phyloP scores from a whole-genome alignment of 2,329 filamentous ascomycete genomes.

The Diaporthe batatas region DNA sequence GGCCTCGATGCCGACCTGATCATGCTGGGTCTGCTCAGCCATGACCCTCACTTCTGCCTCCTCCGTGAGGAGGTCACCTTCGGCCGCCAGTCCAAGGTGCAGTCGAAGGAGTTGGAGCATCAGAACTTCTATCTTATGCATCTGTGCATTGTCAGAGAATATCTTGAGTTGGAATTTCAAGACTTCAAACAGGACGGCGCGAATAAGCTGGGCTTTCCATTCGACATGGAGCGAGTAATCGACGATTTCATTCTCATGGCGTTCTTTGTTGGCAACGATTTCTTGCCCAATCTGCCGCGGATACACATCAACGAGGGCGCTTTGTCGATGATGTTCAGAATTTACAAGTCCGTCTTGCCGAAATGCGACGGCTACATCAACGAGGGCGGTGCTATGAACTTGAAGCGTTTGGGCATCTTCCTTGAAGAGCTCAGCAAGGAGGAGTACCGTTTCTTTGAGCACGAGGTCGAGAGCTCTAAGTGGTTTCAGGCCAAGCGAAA shows the following conservation, averaged over 20 bases:
- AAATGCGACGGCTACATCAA: slow-evolving; percentile 95
- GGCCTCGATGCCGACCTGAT: slow-evolving; percentile 97
- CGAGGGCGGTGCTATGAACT: slow-evolving; percentile 91
- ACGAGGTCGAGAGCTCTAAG: slow-evolving; percentile 86
- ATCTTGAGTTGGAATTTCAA: slow-evolving; percentile 96
- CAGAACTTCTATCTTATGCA: slow-evolving; percentile 99
- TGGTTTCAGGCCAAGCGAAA: slow-evolving; percentile 93
- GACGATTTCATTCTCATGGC: slow-evolving; percentile 99
- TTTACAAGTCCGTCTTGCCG: slow-evolving; percentile 92
- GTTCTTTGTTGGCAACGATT: slow-evolving; percentile 99
- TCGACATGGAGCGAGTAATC: slow-evolving; percentile 95
- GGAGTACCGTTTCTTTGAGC: slow-evolving; percentile 93
- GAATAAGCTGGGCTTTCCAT: slow-evolving; percentile 75
- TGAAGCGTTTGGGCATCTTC: slow-evolving; percentile 81
- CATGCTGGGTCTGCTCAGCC: slow-evolving; percentile 96
- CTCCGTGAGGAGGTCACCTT: slow-evolving; percentile 98
- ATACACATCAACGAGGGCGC: slow-evolving; percentile 99
- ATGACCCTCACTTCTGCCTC: slow-evolving; percentile 98
- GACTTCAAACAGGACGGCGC: slow-evolving; percentile 82
- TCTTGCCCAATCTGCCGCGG: slow-evolving; percentile 94
- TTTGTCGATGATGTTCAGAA: slow-evolving; percentile 94
- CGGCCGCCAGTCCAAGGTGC: slow-evolving; percentile 86
- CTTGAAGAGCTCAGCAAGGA: slow-evolving; percentile 88
- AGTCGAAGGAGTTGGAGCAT: slow-evolving; percentile 96
- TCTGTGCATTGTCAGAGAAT: slow-evolving; percentile 96